Conservation (phyloP, 495 filamentous ascomycete species). For the Lepidopterella palustris region DNA sequence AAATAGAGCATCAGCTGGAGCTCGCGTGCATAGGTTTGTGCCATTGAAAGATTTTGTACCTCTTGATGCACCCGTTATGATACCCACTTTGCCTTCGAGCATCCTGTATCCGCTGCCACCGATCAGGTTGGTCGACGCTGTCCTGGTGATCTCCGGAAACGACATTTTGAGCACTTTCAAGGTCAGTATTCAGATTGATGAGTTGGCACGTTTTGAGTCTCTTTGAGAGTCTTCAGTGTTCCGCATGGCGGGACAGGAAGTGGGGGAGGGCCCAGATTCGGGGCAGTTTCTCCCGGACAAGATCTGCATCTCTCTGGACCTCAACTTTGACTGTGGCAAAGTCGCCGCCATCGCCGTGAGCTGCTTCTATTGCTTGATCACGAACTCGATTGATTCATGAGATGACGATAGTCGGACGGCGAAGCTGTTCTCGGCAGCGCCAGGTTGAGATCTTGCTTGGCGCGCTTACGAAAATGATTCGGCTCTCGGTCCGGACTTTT, state of each 20-base stretch:
- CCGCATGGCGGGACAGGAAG: neutral
- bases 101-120: constrained; percentile 9
- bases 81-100: constrained; percentile 35
- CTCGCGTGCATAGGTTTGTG: neutral
- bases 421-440: no score
- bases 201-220: neutral
- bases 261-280: neutral
- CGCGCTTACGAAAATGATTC: neutral
- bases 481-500: neutral
- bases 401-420: no score
- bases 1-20: neutral
- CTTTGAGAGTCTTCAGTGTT: neutral
- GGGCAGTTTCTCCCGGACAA: neutral
- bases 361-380: no score
- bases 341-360: no score
- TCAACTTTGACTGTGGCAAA: neutral
- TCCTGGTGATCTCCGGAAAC: constrained; percentile 17
- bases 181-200: neutral
- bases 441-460: no score
- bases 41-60: constrained; percentile 16
- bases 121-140: constrained; percentile 26
- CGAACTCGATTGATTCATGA: no score
- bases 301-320: neutral
- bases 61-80: constrained; percentile 38
- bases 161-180: constrained; percentile 18